Evolutionary conservation across 768 basidiomycete species (phyloP), one percentile per base, ranked within the genome.

Genomic region (Cubamyces sp.): DNA sequence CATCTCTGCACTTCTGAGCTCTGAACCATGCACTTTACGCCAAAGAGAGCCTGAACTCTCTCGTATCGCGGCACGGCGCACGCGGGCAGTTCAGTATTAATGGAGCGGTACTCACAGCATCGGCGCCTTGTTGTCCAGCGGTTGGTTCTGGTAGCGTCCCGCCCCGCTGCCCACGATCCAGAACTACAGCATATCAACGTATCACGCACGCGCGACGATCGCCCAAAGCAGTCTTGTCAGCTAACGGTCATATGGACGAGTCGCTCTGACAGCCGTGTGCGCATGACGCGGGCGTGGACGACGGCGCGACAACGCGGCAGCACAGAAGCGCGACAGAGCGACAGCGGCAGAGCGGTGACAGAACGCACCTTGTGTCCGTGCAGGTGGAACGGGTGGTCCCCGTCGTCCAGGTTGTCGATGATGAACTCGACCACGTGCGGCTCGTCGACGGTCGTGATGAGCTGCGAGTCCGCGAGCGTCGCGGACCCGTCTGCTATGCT

Each of bases 321-420:
- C 28, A 8, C 28, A 30, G 28, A 3, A 30, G 8, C 3, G 28
- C 34, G 34, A 34, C 34, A 34, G 34, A 34, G n/a, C n/a, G n/a
- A n/a, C n/a, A n/a, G 28, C 34, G 34, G 11, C 34, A 34, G 34
- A 34, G 34, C 34, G 28, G 28, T 40, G 28, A 14, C 15, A 28
- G 5, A 16, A 41, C 61, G 39, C 21, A 62, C 65, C 57, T 67
- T 67, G 41, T 78, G 76, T 1, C 78, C 76, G 26, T 78, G 77
- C 58, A 78, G 69, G 61, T 78, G 77, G 70, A 78, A 78, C 4
- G 74, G 74, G 34, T 75, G 74, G 57, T 70, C 68, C 1, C 72
- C 70, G 54, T 74, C 73, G 67, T 73, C 74, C 30, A 69, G 47
- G 43, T 71, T 70, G 59, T 69, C 68, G 45, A 71, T 68, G 41